A percentile compares a stretch with the other conserved stretches of the same genome.
Evolutionary conservation across 1,284 basidiomycete species (phyloP).

Genomic region (Lignosus rhinocerotis): DNA sequence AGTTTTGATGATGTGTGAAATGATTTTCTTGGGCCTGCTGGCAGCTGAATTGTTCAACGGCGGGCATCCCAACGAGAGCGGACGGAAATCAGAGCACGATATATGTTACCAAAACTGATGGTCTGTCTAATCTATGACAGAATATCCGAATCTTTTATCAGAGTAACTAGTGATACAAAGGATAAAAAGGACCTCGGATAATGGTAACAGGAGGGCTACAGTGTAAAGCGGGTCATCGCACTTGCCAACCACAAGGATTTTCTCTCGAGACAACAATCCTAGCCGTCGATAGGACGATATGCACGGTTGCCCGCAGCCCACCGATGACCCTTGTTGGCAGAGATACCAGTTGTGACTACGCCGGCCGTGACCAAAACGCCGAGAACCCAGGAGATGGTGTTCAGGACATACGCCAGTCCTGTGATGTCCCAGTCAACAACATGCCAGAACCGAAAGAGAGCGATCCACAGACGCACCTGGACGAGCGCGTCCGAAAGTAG

Average conservation of each 20-base stretch:
- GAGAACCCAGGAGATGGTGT: slow-evolving; percentile 59
- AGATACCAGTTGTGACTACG: slow-evolving; percentile 63
- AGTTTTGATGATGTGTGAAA: too few species aligned
- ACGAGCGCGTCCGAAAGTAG: slow-evolving; percentile 56
- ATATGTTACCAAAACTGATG: not conserved
- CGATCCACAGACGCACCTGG: slow-evolving; percentile 46
- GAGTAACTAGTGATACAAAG: not conserved
- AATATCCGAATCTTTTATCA: not conserved
- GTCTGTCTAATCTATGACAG: too few species aligned
- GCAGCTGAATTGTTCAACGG: too few species aligned
- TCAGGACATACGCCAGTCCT: slow-evolving; percentile 63
- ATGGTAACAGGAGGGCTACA: not conserved
- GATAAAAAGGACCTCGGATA: not conserved
- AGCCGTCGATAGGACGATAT: slow-evolving; percentile 52
- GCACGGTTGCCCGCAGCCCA: slow-evolving; percentile 79
- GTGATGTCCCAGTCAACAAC: slow-evolving; percentile 1
- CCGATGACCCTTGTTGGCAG: slow-evolving; percentile 63
- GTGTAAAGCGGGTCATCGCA: too few species aligned
- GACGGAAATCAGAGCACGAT: too few species aligned
- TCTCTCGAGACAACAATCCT: not conserved
- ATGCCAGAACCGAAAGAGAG: not conserved
- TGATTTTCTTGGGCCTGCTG: too few species aligned
- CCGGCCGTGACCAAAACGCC: slow-evolving; percentile 52
- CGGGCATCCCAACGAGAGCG: too few species aligned
- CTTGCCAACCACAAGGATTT: not conserved